Conservation (phyloP, 139 green algal genomes). For the Mychonastes homosphaera region DNA sequence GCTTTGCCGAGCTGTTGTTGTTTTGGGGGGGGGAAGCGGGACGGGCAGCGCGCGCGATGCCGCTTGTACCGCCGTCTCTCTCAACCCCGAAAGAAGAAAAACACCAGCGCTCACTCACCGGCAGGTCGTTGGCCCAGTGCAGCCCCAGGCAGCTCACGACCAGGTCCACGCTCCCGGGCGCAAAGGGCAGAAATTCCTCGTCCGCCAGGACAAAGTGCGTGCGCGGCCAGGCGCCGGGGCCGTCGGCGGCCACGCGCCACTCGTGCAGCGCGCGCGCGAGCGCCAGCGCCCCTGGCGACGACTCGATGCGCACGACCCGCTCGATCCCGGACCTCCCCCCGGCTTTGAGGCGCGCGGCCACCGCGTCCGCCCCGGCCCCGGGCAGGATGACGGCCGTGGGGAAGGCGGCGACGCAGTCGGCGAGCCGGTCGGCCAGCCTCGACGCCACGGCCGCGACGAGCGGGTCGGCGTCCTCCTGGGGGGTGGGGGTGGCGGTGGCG, state of each 20-base stretch:
- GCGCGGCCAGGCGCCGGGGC: constrained; percentile 10
- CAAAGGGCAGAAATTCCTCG: constrained; percentile 29
- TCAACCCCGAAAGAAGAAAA: background rate
- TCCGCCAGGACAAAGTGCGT: constrained; percentile 17
- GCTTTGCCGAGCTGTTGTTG: background rate
- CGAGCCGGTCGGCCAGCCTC: constrained; percentile 63
- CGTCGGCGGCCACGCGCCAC: background rate
- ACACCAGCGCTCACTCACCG: constrained; percentile 26
- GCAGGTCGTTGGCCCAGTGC: constrained; percentile 74
- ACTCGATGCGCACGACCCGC: constrained; percentile 40
- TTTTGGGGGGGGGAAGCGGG: background rate
- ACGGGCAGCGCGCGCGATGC: no score
- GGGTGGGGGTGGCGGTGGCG: background rate
- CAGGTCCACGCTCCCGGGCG: constrained; percentile 24
- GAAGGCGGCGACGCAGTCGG: constrained; percentile 63
- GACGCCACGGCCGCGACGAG: constrained; percentile 50
- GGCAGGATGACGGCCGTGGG: constrained; percentile 47
- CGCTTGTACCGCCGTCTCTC: no score
- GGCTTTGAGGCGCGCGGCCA: background rate
- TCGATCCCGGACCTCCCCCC: constrained; percentile 37
- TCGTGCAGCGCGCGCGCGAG: constrained; percentile 15
- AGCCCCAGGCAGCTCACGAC: constrained; percentile 57
- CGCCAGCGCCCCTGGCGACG: constrained; percentile 40
- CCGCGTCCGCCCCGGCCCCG: constrained; percentile 36
- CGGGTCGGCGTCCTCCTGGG: constrained; percentile 12